Evolutionary conservation across 2,329 filamentous ascomycete genomes (phyloP), one percentile per base, ranked within the genome.

Genomic region (Neodidymelliopsis sp.): DNA sequence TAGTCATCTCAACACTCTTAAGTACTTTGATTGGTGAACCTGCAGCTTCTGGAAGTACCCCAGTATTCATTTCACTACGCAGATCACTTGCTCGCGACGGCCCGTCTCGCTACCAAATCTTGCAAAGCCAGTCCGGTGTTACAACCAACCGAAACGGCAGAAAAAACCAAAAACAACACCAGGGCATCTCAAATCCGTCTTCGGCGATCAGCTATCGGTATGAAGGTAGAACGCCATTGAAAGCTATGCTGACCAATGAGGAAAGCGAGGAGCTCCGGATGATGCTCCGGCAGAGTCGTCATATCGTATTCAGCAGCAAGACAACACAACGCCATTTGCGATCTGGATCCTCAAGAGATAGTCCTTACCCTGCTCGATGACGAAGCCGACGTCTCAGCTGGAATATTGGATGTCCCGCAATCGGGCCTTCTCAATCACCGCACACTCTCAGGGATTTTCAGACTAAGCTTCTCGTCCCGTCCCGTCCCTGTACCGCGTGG

Each of bases 401-500:
- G 28, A 18, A 43, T 8, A 25, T 5, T 4, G 18, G 23, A 22
- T 20, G 24, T 5, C 15, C 6, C 16, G 4, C 6, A 45, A 31
- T 45, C 47, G 40, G 47, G 10, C 40, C 47, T 50, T 50, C 35
- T 41, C 25, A 22, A 11, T 36, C 2, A 45, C 40, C 25, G 28
- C 47, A 24, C 18, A 25, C 15, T 19, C 15, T 19, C 24, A 31
- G 24, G 34, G 23, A 27, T 44, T 45, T 12, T 36, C 20, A 24
- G 30, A 23, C 47, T 25, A 40, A 40, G 40, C 34, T 23, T 44
- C 47, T 34, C 47, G 47, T 27, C 35, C 40, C 40, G 40, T 36
- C 30, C 47, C 40, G 47, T 43, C 31, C 10, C 20, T 45, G 35
- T 13, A 29, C 34, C 28, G 22, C 15, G 22, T 19, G 18, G 16